A percentile compares a stretch with the other conserved stretches of the same genome.
phyloP scores from a whole-genome alignment of 2,329 filamentous ascomycete genomes.

The Alternaria sp. region DNA sequence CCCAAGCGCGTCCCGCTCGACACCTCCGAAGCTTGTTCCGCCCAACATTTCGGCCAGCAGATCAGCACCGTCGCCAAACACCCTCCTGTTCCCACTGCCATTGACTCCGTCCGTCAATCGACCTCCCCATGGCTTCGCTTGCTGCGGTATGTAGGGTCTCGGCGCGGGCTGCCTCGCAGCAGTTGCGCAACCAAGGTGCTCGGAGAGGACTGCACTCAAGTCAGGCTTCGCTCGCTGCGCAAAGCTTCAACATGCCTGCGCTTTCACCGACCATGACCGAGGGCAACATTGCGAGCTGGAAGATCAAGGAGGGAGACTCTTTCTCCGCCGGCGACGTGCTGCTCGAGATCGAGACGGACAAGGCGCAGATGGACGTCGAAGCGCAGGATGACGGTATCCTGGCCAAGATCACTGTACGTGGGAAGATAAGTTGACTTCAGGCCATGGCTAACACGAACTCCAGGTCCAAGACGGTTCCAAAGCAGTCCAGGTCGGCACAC shows the following conservation, averaged over 20 bases:
- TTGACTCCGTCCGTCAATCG: constrained; percentile 30
- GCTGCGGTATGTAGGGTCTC: constrained; percentile 69
- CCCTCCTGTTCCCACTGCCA: constrained; percentile 10
- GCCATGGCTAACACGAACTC: constrained; percentile 11
- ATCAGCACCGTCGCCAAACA: constrained; percentile 19
- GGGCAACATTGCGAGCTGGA: constrained; percentile 85
- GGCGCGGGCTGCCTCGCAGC: constrained; percentile 63
- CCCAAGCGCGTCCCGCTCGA: constrained; percentile 21
- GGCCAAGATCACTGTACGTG: constrained; percentile 74
- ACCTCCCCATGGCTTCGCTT: constrained; percentile 67
- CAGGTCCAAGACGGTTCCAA: constrained; percentile 74
- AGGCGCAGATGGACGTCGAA: constrained; percentile 94
- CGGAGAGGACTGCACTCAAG: constrained; percentile 70
- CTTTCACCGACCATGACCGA: constrained; percentile 94
- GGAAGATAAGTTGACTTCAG: not conserved
- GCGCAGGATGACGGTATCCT: constrained; percentile 87
- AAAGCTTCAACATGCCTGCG: constrained; percentile 91
- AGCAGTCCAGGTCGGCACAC: constrained; percentile 75
- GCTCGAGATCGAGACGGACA: constrained; percentile 92
- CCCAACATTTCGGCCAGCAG: constrained; percentile 45
- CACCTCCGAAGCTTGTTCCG: constrained; percentile 32
- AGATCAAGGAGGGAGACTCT: constrained; percentile 83
- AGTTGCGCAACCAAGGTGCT: constrained; percentile 60
- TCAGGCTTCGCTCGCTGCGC: constrained; percentile 70
- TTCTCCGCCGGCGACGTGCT: constrained; percentile 85